Base-by-base conservation (phyloP, 169 alveolate species). In the Cryptosporidium meleagridis region DNA sequence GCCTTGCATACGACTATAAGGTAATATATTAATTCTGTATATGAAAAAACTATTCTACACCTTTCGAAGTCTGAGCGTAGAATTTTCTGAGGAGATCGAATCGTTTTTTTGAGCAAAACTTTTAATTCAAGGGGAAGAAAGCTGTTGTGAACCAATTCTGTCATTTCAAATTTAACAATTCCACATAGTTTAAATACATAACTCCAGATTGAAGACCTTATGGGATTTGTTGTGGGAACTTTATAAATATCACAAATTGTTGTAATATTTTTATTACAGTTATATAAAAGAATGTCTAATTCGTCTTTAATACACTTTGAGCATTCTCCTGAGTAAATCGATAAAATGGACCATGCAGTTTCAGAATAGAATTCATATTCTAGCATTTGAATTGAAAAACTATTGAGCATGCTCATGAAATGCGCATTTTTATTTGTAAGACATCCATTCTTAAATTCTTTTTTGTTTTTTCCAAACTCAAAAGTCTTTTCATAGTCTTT, bases 281-380 rank as follows among this genome's bases (percentile, higher is more conserved):
- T 59, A 58, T 51, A 75, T 58, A 75, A 41, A 23, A 75, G 61
- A 29, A 37, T 75, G 31, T 75, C 86, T 18, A 75, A 75, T 59
- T 75, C 86, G 26, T 75, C 68, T 12, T 75, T 75, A 16, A 75
- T 75, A 59, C 86, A 75, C 35, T n/a, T 58, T 12, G 86, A 75
- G 21, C 73, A 35, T 16, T 75, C 86, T 1, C 51, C 53, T 12
- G 86, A 75, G 58, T 75, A 75, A 45, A 62, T 58, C 6, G 73
- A 75, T 33, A 75, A 44, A 7, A 75, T 75, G 7, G 86, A 55
- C 86, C 86, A 75, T 5, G 58, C 72, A 9, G 61, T 75, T 55
- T 75, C 86, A 6, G 86, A 75, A 26, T 75, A 75, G 55, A 75
- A 75, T 44, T 75, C 86, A 31, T 55, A 55, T n/a, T 75, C 86